These are phyloP conservation scores for Xerophyta viscosa DNA, from an alignment of 106 monocot genomes.

Conservation along the genomic window DNA sequence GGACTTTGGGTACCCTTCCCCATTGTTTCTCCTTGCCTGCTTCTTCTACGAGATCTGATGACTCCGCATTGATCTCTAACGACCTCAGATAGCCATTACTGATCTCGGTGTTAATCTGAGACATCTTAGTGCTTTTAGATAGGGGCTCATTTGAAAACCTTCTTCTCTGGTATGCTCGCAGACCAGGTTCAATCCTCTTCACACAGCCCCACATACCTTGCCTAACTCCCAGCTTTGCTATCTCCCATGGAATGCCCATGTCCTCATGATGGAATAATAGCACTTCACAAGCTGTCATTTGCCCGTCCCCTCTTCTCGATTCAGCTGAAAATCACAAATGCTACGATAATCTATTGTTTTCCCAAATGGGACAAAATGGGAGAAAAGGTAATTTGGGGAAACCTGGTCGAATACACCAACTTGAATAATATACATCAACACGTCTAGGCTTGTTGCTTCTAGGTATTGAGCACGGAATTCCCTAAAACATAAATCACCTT, in stretches of 20 bases:
- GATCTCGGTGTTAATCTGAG: conserved; percentile 48
- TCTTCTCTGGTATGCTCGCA: conserved; percentile 59
- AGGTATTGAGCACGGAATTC: conserved; percentile 50
- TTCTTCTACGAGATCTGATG: conserved; percentile 18
- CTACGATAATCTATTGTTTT: too few relatives aligned
- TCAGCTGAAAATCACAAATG: too few relatives aligned
- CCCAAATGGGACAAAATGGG: too few relatives aligned
- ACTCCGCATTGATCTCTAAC: conserved; percentile 13
- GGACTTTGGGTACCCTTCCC: conserved; percentile 34
- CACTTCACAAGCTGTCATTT: conserved; percentile 74
- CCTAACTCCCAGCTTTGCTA: conserved; percentile 76
- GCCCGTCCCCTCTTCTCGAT: conserved; percentile 63
- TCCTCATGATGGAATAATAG: conserved; percentile 91
- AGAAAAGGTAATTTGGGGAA: neutral
- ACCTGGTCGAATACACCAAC: conserved; percentile 95
- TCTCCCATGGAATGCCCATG: conserved; percentile 94
- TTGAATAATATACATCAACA: conserved; percentile 86
- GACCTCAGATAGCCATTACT: conserved; percentile 28
- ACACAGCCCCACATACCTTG: conserved; percentile 97
- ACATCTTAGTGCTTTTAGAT: conserved; percentile 40
- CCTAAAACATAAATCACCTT: conserved; percentile 32
- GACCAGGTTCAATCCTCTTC: conserved; percentile 78
- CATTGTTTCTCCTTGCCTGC: conserved; percentile 25
- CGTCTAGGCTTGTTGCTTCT: conserved; percentile 73
- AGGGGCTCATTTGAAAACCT: conserved; percentile 29